phyloP scores from a whole-genome alignment of 371 early-diverging fungal species.

The Mucor circinelloides region DNA sequence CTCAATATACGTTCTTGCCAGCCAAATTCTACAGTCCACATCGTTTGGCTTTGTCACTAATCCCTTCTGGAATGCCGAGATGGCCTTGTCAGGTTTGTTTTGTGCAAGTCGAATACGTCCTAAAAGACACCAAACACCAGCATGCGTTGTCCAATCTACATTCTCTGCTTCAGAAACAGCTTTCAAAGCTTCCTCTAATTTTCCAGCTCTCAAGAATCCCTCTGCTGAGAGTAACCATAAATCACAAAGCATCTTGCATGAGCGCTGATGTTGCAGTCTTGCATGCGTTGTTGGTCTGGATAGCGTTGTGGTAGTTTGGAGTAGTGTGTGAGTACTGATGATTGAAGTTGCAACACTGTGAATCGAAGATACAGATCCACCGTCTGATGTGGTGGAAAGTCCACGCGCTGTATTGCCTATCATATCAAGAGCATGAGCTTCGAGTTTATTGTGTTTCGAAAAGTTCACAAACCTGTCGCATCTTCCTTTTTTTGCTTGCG shows the following conservation, averaged over 20 bases:
- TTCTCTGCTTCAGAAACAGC: slow-evolving; percentile 69
- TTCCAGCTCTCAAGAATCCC: slow-evolving; percentile 54
- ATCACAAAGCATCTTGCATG: slow-evolving; percentile 32
- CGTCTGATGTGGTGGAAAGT: not conserved
- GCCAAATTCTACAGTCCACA: slow-evolving; percentile 44
- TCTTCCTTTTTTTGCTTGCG: not conserved
- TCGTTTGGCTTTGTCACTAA: slow-evolving; percentile 50
- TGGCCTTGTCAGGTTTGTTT: slow-evolving; percentile 42
- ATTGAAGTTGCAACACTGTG: slow-evolving; percentile 21
- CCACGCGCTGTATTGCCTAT: not conserved
- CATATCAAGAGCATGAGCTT: too few species aligned
- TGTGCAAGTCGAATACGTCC: slow-evolving; percentile 51
- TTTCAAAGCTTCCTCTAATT: slow-evolving; percentile 62
- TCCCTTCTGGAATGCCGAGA: slow-evolving; percentile 57
- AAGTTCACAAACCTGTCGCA: not conserved
- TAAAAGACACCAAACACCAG: slow-evolving; percentile 60
- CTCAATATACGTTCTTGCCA: slow-evolving; percentile 48
- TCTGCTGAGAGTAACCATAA: slow-evolving; percentile 67
- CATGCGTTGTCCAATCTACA: slow-evolving; percentile 54
- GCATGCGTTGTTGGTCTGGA: slow-evolving; percentile 25
- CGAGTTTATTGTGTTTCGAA: too few species aligned
- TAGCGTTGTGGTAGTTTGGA: slow-evolving; percentile 6
- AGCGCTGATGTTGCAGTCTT: slow-evolving; percentile 30
- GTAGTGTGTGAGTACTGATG: slow-evolving; percentile 23
- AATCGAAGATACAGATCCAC: slow-evolving; percentile 1